Conservation (phyloP, 768 basidiomycete genomes). For the Panaeolus cyanescens region DNA sequence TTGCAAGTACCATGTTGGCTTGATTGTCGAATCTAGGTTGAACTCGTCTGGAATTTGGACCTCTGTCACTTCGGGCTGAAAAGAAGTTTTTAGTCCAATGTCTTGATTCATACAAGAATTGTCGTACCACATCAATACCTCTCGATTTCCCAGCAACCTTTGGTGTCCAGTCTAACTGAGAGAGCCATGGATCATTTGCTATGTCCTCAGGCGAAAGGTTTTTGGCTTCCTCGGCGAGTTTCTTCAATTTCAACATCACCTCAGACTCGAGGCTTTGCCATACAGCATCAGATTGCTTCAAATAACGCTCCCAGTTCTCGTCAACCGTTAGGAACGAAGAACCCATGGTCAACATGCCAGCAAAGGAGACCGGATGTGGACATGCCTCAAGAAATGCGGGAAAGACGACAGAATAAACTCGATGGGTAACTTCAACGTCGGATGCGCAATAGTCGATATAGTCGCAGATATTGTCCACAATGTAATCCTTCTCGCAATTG, state of each 20-base stretch:
- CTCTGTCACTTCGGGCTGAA: background rate
- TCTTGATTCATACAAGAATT: background rate
- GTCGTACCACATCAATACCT: slow-evolving; percentile 43
- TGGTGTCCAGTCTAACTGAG: slow-evolving; percentile 94
- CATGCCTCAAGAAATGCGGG: slow-evolving; percentile 83
- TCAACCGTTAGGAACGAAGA: slow-evolving; percentile 91
- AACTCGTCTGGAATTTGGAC: background rate
- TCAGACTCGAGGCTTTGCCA: slow-evolving; percentile 74
- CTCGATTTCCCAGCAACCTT: slow-evolving; percentile 75
- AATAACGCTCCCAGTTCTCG: slow-evolving; percentile 84
- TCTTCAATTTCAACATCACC: slow-evolving; percentile 71
- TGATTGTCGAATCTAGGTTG: slow-evolving; percentile 12
- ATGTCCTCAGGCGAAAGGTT: slow-evolving; percentile 46
- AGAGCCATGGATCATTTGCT: slow-evolving; percentile 75
- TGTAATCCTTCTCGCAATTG: slow-evolving; percentile 62
- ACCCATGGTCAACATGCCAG: slow-evolving; percentile 90
- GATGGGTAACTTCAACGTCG: slow-evolving; percentile 85
- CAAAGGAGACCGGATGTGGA: slow-evolving; percentile 91
- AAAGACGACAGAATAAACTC: slow-evolving; percentile 74
- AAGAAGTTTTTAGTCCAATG: background rate
- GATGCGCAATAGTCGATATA: slow-evolving; percentile 85
- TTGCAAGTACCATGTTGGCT: slow-evolving; percentile 61
- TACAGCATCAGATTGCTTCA: slow-evolving; percentile 73
- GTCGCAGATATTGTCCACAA: slow-evolving; percentile 64
- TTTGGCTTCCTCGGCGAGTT: slow-evolving; percentile 70